Evolutionary conservation across 352 stramenopile genomes (phyloP), one percentile per base, ranked within the genome.

Genomic region (Globisporangium carolinianum): DNA sequence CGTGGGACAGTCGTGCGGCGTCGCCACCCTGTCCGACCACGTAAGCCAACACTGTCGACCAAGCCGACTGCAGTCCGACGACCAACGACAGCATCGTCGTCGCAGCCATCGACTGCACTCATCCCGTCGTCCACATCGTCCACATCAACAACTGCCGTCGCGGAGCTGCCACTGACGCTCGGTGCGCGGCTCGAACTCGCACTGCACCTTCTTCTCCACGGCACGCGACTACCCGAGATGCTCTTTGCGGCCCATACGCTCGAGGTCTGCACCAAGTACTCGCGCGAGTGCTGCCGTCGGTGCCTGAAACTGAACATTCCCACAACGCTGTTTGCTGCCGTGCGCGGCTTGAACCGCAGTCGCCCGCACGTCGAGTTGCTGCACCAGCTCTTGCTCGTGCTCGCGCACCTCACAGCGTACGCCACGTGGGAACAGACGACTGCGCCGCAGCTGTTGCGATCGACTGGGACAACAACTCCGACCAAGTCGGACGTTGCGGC

Each of bases 291-390:
- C 68, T 98, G 93, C 60, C 73, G 81, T 51, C 84, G 87, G 51
- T 98, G 98, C 55, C 75, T 93, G 6, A 66, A 89, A 51, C 68
- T 91, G 36, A 76, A 86, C 57, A 94, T 96, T 41, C 79, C 91
- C 17, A 79, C 82, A 24, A 94, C 94, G 24, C 85, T 99, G 53
- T 98, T 97, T 57, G 79, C 74, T 17, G 79, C 97, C 0, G 96
- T 98, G 60, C 75, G 82, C 45, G 92, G 83, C 10, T 91, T 97
- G 65, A 98, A 98, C 74, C 88, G 95, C 51, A 98, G 91, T 60
- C 77, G 93, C 6, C 95, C 95, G 24, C 96, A 99, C 67, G 69
- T 98, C 5, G 91, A 98, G 62, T 66, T 99, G n/a, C 67, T 98
- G 11, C 76, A 96, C 48, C 78, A 94, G 53, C 59, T 94, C 18